A percentile compares a stretch with the other conserved stretches of the same genome.
These are phyloP conservation scores for Pterulicium gracile DNA, from an alignment of 1,284 basidiomycete species.

Conservation along the genomic window DNA sequence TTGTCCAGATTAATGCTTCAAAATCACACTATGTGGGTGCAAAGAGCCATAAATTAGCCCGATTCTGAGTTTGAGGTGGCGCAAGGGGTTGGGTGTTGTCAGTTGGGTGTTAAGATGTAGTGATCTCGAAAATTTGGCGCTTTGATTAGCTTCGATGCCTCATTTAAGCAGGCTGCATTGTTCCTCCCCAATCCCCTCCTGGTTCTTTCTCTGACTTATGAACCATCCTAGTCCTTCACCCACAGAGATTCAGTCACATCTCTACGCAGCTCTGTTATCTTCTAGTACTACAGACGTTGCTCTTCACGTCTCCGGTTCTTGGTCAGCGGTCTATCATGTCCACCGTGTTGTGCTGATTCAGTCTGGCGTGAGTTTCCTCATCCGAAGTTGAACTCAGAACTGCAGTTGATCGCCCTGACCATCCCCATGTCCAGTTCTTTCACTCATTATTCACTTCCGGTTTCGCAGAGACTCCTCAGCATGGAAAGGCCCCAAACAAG, in stretches of 20 bases:
- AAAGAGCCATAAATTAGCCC: no score
- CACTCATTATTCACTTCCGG: conserved; percentile 74
- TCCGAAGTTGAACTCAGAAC: conserved; percentile 23
- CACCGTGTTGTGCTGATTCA: conserved; percentile 83
- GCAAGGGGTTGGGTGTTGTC: no score
- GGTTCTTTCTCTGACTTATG: no score
- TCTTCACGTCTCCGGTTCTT: conserved; percentile 57
- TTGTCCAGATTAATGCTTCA: no score
- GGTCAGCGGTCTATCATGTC: conserved; percentile 67
- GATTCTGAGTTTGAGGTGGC: no score
- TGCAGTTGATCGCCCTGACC: neutral
- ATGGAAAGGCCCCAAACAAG: conserved; percentile 24
- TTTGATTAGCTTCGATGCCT: no score
- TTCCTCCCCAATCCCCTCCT: no score
- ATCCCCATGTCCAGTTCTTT: conserved; percentile 52
- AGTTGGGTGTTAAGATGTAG: no score
- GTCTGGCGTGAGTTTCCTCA: conserved; percentile 29
- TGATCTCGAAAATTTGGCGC: no score
- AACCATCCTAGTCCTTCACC: conserved; percentile 26
- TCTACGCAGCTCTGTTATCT: conserved; percentile 34
- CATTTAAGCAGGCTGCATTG: no score
- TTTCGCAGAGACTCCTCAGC: conserved; percentile 53
- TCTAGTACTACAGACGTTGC: conserved; percentile 64
- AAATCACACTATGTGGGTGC: no score
- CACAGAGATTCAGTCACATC: conserved; percentile 52